These are phyloP conservation scores for Parasarocladium wereldwijsianum DNA, from an alignment of 2,329 filamentous ascomycete genomes.

Conservation along the genomic window DNA sequence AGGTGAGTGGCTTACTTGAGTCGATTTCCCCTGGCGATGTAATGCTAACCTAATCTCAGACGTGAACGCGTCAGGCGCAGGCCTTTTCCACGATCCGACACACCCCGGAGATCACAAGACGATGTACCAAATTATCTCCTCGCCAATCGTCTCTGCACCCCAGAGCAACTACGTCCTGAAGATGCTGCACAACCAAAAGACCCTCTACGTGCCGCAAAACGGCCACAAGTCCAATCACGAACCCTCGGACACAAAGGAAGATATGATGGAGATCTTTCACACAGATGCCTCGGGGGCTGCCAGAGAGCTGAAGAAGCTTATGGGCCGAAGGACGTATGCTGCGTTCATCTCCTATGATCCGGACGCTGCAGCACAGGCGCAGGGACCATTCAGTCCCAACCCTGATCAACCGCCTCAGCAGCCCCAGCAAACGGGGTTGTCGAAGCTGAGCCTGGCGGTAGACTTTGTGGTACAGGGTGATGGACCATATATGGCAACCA, in stretches of 20 bases:
- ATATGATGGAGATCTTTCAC: slow-evolving; percentile 99
- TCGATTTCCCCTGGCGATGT: not conserved
- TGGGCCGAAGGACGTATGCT: slow-evolving; percentile 86
- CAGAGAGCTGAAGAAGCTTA: slow-evolving; percentile 78
- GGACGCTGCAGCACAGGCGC: slow-evolving; percentile 41
- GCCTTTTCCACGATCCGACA: slow-evolving; percentile 83
- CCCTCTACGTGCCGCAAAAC: slow-evolving; percentile 81
- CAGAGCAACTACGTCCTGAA: slow-evolving; percentile 77
- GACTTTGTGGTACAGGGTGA: slow-evolving; percentile 97
- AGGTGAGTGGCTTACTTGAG: slow-evolving; percentile 31
- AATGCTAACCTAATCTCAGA: slow-evolving; percentile 27
- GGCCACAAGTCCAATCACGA: slow-evolving; percentile 61
- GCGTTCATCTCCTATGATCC: slow-evolving; percentile 92
- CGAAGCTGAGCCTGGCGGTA: slow-evolving; percentile 71
- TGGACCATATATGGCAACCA: slow-evolving; percentile 62
- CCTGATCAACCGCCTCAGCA: slow-evolving; percentile 18
- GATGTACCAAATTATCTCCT: slow-evolving; percentile 97
- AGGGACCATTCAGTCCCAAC: slow-evolving; percentile 22
- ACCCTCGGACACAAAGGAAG: slow-evolving; percentile 87
- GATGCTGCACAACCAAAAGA: slow-evolving; percentile 88
- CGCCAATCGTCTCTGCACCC: slow-evolving; percentile 80
- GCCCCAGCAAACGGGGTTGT: slow-evolving; percentile 30
- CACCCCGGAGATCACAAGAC: slow-evolving; percentile 93
- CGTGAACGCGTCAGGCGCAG: slow-evolving; percentile 83
- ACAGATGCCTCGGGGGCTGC: slow-evolving; percentile 75